These are phyloP conservation scores for Chenopodium formosanum DNA, from an alignment of 148 eudicot species.

Conservation along the genomic window DNA sequence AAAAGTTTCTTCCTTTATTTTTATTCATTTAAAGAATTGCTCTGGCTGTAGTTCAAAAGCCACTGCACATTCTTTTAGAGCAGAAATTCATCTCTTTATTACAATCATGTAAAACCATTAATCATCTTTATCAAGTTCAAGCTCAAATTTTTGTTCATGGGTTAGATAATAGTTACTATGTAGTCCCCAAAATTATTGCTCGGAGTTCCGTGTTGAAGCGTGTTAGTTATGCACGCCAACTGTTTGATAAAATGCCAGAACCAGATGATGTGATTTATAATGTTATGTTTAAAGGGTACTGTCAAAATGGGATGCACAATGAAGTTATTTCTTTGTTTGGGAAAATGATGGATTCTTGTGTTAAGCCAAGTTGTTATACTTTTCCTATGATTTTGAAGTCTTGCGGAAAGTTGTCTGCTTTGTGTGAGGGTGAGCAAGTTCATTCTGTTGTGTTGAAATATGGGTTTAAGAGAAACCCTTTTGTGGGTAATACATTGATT, in stretches of 20 bases:
- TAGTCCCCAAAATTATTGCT: conserved; percentile 45
- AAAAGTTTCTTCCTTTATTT: no score
- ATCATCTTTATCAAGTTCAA: conserved; percentile 53
- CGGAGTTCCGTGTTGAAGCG: conserved; percentile 30
- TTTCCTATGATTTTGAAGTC: conserved; percentile 72
- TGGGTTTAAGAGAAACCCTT: conserved; percentile 59
- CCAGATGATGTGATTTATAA: conserved; percentile 49
- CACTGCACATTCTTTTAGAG: conserved; percentile 39
- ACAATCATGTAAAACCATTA: conserved; percentile 54
- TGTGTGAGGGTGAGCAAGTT: conserved; percentile 47
- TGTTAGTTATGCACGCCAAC: conserved; percentile 40
- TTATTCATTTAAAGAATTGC: neutral
- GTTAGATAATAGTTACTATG: conserved; percentile 32
- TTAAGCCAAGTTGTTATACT: conserved; percentile 54
- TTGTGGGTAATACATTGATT: conserved; percentile 65
- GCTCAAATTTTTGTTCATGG: conserved; percentile 48
- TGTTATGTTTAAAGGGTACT: conserved; percentile 63
- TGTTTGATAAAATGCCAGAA: conserved; percentile 56
- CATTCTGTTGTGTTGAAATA: conserved; percentile 51
- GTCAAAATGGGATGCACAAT: conserved; percentile 35
- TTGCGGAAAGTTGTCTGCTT: conserved; percentile 44
- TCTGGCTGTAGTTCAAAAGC: conserved; percentile 30
- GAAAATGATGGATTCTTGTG: conserved; percentile 46
- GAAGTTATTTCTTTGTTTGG: conserved; percentile 43
- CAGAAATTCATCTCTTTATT: conserved; percentile 48